phyloP scores from a whole-genome alignment of 2,329 filamentous ascomycete species.

The Stromatinia cepivora region DNA sequence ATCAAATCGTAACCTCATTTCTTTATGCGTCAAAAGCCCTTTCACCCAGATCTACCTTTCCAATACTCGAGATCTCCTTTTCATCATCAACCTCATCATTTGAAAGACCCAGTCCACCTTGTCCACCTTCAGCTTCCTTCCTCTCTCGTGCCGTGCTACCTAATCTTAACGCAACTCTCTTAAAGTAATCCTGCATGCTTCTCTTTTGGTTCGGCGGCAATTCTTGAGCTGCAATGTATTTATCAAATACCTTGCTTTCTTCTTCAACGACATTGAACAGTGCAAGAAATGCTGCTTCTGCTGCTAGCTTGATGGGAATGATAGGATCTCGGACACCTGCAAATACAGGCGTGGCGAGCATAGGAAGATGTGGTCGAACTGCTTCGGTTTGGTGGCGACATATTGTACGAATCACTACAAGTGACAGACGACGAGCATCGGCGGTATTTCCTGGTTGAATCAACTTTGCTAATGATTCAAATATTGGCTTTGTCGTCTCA shows the following conservation, averaged over 20 bases:
- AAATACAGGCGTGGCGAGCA: slow-evolving; percentile 84
- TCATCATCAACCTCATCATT: slow-evolving; percentile 95
- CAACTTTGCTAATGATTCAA: slow-evolving; percentile 72
- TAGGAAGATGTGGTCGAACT: slow-evolving; percentile 74
- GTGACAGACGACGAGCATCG: slow-evolving; percentile 80
- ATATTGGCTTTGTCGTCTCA: slow-evolving; percentile 75
- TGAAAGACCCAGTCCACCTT: slow-evolving; percentile 79
- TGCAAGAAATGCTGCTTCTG: slow-evolving; percentile 90
- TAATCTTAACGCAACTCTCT: slow-evolving; percentile 80
- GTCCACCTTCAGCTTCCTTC: slow-evolving; percentile 86
- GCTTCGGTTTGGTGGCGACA: slow-evolving; percentile 77
- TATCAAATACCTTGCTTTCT: slow-evolving; percentile 83
- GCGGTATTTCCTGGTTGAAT: slow-evolving; percentile 76
- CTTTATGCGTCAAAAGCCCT: slow-evolving; percentile 39
- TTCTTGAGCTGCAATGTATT: slow-evolving; percentile 74
- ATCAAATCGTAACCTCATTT: slow-evolving; percentile 1
- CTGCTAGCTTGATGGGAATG: slow-evolving; percentile 92
- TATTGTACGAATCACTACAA: slow-evolving; percentile 86
- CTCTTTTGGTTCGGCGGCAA: slow-evolving; percentile 74
- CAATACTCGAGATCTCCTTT: slow-evolving; percentile 93
- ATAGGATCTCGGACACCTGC: slow-evolving; percentile 85
- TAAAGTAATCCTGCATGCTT: slow-evolving; percentile 96
- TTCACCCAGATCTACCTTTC: slow-evolving; percentile 80
- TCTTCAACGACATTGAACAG: slow-evolving; percentile 89
- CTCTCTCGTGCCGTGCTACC: slow-evolving; percentile 87